Percentiles rank a stretch among this genome's conserved stretches.
Conservation (phyloP, 495 filamentous ascomycete species). For the Xylaria scruposa region DNA sequence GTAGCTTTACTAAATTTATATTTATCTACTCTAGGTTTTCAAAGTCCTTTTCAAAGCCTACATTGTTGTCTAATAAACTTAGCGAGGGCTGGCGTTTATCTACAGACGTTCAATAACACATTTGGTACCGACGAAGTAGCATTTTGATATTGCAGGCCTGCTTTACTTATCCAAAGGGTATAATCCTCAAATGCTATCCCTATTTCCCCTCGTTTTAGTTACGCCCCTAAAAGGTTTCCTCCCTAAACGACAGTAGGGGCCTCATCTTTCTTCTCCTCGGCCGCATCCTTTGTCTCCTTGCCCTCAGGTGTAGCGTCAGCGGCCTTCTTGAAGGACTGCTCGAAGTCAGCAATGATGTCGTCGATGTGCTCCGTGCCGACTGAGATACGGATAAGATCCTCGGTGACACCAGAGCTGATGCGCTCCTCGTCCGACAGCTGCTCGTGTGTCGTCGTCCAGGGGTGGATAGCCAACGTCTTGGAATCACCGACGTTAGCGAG, state of each 20-base stretch:
- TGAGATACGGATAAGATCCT: conserved; percentile 94
- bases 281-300: conserved; percentile 27
- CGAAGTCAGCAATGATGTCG: conserved; percentile 96
- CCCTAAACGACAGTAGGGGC: conserved; percentile 47
- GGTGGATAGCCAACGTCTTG: conserved; percentile 96
- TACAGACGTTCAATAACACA: neutral
- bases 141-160: conserved; percentile 11
- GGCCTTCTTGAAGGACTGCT: conserved; percentile 79
- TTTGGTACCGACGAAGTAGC: neutral
- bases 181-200: conserved; percentile 14
- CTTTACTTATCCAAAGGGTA: conserved; percentile 24
- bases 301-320: conserved; percentile 42
- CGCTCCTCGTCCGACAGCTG: conserved; percentile 88
- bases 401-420: conserved; percentile 80
- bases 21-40: neutral
- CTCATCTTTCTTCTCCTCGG: conserved; percentile 42
- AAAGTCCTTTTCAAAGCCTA: neutral
- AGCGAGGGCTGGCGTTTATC: neutral
- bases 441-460: conserved; percentile 95
- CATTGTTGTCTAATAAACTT: neutral
- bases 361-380: conserved; percentile 98
- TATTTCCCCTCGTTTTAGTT: neutral
- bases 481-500: conserved; percentile 80
- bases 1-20: neutral
- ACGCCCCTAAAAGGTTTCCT: neutral